Evolutionary conservation across 192 early-diverging fungal species (phyloP).

Genomic region (Coemansia sp.): DNA sequence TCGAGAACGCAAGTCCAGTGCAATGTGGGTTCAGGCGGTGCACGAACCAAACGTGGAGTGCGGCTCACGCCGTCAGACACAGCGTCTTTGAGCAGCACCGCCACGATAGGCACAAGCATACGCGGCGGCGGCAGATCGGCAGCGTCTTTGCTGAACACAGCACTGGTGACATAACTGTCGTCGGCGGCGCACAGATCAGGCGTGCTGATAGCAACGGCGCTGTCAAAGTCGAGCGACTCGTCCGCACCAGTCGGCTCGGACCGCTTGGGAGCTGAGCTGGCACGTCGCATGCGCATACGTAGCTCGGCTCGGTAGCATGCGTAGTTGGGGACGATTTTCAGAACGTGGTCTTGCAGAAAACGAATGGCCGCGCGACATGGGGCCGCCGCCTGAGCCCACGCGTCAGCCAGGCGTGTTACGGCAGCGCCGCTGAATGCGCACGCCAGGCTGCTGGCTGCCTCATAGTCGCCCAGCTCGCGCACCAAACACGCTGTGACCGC

Average conservation of each 20-base stretch:
- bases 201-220: conserved; percentile 41
- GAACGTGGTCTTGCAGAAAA: conserved; percentile 41
- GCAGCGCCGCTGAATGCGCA: conserved; percentile 43
- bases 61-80: conserved; percentile 15
- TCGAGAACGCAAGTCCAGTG: conserved; percentile 32
- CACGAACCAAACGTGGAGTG: neutral
- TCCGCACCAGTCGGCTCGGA: neutral
- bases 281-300: conserved; percentile 29
- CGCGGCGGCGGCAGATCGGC: conserved; percentile 43
- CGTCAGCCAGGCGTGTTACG: conserved; percentile 27
- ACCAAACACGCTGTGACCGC: conserved; percentile 29
- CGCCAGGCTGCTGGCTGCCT: conserved; percentile 46
- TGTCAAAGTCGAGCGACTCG: conserved; percentile 48
- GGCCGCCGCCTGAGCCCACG: conserved; percentile 39
- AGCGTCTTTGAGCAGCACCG: conserved; percentile 51
- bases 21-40: neutral
- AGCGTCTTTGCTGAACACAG: conserved; percentile 39
- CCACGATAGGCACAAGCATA: conserved; percentile 48
- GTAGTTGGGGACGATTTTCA: conserved; percentile 51
- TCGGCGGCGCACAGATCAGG: conserved; percentile 40
- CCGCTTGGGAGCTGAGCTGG: conserved; percentile 6
- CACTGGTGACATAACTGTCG: conserved; percentile 44
- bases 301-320: conserved; percentile 41
- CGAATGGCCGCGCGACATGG: conserved; percentile 38
- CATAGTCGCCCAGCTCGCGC: conserved; percentile 55